phyloP scores from a whole-genome alignment of 306 rosid species.

The Echinosophora koreensis region DNA sequence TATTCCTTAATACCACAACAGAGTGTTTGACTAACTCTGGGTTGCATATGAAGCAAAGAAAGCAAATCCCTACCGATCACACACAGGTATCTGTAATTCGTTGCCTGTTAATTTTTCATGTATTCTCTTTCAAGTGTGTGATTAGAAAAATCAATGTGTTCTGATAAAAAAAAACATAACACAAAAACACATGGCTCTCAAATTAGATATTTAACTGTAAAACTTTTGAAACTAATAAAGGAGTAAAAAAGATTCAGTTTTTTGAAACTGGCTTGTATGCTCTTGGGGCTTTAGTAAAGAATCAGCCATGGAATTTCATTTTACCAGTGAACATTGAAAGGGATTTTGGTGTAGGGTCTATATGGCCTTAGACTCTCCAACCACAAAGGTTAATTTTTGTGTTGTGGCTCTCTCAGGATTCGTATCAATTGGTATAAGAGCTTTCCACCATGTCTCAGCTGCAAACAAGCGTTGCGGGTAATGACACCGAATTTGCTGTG shows the following conservation, averaged over 20 bases:
- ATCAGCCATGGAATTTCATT: constrained; percentile 25
- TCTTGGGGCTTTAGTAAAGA: constrained; percentile 1
- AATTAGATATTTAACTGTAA: background rate
- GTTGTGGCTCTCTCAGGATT: no score
- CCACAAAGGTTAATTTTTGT: no score
- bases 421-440: no score
- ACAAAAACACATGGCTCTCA: constrained; percentile 26
- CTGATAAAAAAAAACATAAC: no score
- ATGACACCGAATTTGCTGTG: no score
- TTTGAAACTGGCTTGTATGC: constrained; percentile 15
- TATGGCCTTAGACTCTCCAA: no score
- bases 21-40: constrained; percentile 43
- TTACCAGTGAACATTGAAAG: constrained; percentile 8
- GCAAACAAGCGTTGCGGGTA: no score
- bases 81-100: constrained; percentile 68
- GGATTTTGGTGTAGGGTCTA: no score
- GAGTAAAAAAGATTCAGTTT: constrained; percentile 12
- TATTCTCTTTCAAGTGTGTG: background rate
- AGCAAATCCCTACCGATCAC: constrained; percentile 69
- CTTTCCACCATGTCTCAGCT: no score
- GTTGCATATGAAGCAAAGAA: constrained; percentile 52
- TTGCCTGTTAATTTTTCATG: background rate
- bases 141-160: background rate
- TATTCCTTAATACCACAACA: constrained; percentile 24
- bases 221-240: constrained; percentile 19